Evolutionary conservation across 805 yeast genomes (phyloP), one percentile per base, ranked within the genome.

Genomic region (Starmerella cellae): DNA sequence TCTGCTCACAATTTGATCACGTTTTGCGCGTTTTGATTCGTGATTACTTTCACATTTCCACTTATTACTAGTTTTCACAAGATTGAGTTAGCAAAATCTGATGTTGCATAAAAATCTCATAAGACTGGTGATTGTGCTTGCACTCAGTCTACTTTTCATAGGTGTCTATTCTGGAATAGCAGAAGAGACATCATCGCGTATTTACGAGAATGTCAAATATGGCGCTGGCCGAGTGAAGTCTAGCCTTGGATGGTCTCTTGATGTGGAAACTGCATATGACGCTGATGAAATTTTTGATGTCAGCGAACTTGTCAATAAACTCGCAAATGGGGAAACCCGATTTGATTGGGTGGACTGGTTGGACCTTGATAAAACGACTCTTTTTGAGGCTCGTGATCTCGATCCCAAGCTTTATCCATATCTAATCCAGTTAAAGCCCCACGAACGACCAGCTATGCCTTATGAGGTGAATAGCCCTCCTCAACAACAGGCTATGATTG

Each of bases 341-440:
- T 57, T 58, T 38, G 44, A 50, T 27, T 58, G 61, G 61, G 19
- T 44, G 13, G 51, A 56, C 37, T 57, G 60, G 60, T 30, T 58
- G 8, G 61, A 58, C 38, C 50, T 57, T 14, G 38, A 46, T 21
- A 45, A 42, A 18, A 41, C 43, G 2, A 35, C 19, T 37, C 35
- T 43, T 9, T 47, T 19, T 33, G 49, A 51, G 9, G n/a, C 17
- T 5, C 28, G 37, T 3, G 39, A 41, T 14, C 41, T 51, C 13
- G 45, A 48, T 23, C 31, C 35, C 1, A 41, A 44, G n/a, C 37
- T 41, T 3, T 51, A 46, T 37, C 51, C 52, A 4, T 38, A 44
- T 24, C 17, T 46, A 6, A 22, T 22, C 35, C 16, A 41, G 24
- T 30, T 45, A 5, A 21, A n/a, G 4, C 11, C 16, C 30, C 4